Conservation (phyloP, 2,329 filamentous ascomycete genomes). For the Leptosphaerulina australis region DNA sequence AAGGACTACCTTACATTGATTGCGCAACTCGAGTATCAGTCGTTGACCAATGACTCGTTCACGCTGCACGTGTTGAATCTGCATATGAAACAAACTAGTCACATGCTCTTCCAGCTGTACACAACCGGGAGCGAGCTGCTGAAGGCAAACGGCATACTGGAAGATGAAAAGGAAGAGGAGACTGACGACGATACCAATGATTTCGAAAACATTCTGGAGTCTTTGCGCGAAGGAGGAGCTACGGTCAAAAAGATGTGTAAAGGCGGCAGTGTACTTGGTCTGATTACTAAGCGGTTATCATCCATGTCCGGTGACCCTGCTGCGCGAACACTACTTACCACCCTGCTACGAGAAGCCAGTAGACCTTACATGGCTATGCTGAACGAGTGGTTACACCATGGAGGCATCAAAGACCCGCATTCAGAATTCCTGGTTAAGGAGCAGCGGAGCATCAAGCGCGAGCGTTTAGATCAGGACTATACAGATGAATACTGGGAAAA, state of each 20-base stretch:
- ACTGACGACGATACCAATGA: slow-evolving; percentile 78
- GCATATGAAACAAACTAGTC: slow-evolving; percentile 85
- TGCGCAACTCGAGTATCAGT: slow-evolving; percentile 91
- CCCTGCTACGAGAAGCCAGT: slow-evolving; percentile 83
- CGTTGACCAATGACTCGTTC: slow-evolving; percentile 85
- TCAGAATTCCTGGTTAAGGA: slow-evolving; percentile 94
- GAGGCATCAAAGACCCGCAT: slow-evolving; percentile 92
- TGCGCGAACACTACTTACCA: slow-evolving; percentile 79
- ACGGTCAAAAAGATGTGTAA: slow-evolving; percentile 92
- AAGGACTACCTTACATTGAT: slow-evolving; percentile 94
- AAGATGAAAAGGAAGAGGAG: slow-evolving; percentile 70
- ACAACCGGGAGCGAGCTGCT: slow-evolving; percentile 78
- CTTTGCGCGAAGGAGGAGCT: slow-evolving; percentile 83
- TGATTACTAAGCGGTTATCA: slow-evolving; percentile 83
- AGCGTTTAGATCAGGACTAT: slow-evolving; percentile 92
- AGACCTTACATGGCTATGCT: slow-evolving; percentile 97
- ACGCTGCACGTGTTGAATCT: slow-evolving; percentile 93
- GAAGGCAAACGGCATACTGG: slow-evolving; percentile 84
- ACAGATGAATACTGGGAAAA: slow-evolving; percentile 99
- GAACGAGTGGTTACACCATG: slow-evolving; percentile 97
- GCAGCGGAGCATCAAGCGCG: slow-evolving; percentile 90
- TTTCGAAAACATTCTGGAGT: slow-evolving; percentile 91
- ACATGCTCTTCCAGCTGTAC: slow-evolving; percentile 91
- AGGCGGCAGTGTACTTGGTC: slow-evolving; percentile 89
- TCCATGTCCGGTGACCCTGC: slow-evolving; percentile 93